Percentiles rank a stretch among this genome's conserved stretches.
These are phyloP conservation scores for Trypethelium eluteriae DNA, from an alignment of 495 filamentous ascomycete genomes.

Conservation along the genomic window DNA sequence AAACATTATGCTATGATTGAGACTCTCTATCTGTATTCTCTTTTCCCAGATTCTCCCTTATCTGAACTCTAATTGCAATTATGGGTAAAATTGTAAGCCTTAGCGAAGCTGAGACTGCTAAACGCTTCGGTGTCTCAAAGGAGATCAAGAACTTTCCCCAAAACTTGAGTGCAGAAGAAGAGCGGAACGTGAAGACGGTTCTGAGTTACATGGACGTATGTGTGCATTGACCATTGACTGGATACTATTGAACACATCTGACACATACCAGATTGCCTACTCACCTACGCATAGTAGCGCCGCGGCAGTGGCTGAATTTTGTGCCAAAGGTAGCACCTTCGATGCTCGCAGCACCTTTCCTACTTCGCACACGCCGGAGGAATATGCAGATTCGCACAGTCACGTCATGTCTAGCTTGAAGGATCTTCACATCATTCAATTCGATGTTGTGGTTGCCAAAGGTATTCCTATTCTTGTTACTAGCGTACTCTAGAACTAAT, in stretches of 20 bases:
- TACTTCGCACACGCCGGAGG: constrained; percentile 6
- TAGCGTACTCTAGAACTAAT: background rate
- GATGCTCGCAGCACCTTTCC: constrained; percentile 8
- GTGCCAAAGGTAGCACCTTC: constrained; percentile 6
- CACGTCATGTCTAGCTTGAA: constrained; percentile 8
- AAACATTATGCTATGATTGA: too few relatives aligned
- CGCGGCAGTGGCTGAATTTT: background rate
- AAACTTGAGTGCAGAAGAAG: background rate
- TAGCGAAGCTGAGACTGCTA: background rate
- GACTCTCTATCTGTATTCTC: too few relatives aligned
- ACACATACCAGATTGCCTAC: constrained; percentile 1
- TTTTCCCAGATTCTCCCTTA: too few relatives aligned
- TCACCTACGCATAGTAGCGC: background rate
- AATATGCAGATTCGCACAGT: constrained; percentile 6
- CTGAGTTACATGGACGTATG: constrained; percentile 5
- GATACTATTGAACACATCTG: background rate
- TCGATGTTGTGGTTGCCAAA: constrained; percentile 5
- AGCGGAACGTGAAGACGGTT: constrained; percentile 3
- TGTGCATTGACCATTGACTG: background rate
- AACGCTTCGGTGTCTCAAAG: constrained; percentile 4
- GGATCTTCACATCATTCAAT: constrained; percentile 7
- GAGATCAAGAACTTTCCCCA: background rate
- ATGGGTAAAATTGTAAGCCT: constrained; percentile 2
- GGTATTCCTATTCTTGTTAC: background rate
- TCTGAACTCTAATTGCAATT: background rate